These are phyloP conservation scores for Globisporangium iwayamae DNA, from an alignment of 352 stramenopile genomes.

Conservation along the genomic window DNA sequence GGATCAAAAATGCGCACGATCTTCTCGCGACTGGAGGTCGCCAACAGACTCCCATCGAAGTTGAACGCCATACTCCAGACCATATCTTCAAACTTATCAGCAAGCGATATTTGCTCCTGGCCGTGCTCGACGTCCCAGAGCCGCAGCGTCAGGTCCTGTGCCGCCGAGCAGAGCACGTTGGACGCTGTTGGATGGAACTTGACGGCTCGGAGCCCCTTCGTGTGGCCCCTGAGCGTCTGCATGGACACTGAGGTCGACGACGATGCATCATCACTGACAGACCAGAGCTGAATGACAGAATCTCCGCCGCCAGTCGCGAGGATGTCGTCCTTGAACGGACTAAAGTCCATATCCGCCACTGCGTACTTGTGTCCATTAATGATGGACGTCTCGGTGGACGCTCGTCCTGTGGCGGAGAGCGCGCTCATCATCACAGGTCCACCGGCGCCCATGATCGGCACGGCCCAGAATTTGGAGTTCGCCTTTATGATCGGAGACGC, in stretches of 20 bases:
- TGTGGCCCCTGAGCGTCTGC: conserved; percentile 44
- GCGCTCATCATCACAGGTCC: conserved; percentile 62
- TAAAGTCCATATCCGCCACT: conserved; percentile 66
- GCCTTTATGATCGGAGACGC: conserved; percentile 46
- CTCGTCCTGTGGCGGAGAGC: conserved; percentile 42
- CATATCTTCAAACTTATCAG: conserved; percentile 64
- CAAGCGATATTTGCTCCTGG: conserved; percentile 37
- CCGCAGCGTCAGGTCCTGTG: conserved; percentile 53
- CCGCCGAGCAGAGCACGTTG: conserved; percentile 59
- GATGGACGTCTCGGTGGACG: conserved; percentile 29
- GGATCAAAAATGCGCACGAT: conserved; percentile 77
- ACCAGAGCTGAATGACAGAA: conserved; percentile 61
- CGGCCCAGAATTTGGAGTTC: conserved; percentile 55
- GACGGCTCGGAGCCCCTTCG: conserved; percentile 48
- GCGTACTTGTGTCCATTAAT: conserved; percentile 66
- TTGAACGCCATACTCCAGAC: conserved; percentile 77
- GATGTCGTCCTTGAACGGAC: conserved; percentile 44
- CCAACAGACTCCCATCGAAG: conserved; percentile 53
- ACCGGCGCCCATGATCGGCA: conserved; percentile 50
- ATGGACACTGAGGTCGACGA: conserved; percentile 8
- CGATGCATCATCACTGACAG: conserved; percentile 18
- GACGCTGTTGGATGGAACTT: conserved; percentile 63
- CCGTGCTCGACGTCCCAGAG: conserved; percentile 74
- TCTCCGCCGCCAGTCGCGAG: conserved; percentile 63
- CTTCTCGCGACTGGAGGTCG: conserved; percentile 64